Base-by-base conservation (phyloP, 1,284 basidiomycete species). In the Neolentinus lepideus region DNA sequence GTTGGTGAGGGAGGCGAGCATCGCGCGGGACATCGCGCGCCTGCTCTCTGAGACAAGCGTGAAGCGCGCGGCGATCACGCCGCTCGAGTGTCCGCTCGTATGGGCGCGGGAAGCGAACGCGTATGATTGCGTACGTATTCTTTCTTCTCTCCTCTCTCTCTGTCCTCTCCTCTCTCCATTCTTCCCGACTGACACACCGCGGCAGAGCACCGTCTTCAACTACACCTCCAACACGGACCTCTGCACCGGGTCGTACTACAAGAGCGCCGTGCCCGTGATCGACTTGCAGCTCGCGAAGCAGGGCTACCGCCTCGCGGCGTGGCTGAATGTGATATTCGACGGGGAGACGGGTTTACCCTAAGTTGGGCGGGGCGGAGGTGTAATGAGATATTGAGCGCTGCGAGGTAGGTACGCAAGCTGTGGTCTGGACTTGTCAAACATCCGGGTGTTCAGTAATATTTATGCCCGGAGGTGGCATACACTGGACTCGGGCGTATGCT, bases 231-330 rank as follows among this genome's bases (percentile, higher is more conserved):
- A 72, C 27, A 60, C 73, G 51, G 80, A 82, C 61, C 67, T 81
- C 10, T 80, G 79, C 67, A 75, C 71, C 8, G 71, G 74, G 11
- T 71, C 66, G 31, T 83, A 81, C 64, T 79, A 70, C 62, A 70
- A 68, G 10, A 65, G 67, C 35, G 76, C 78, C 2, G 69, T 79
- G 27, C 76, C 78, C 1, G 70, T 80, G 51, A 79, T 82, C 56
- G 77, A 82, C 59, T 60, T 70, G 24, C 80, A 82, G 62, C 71
- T 82, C 33, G 79, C 80, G 8, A 81, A 80, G 64, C 75, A 77
- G 62, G 79, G 79, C 1, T 81, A 74, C 63, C 72, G 79, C 16
- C 69, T 81, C 43, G 80, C 78, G 2, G 77, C 76, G 2, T 81
- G 79, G 80, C 67, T 81, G 57, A 80, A 81, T 61, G 74, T 78